Conservation (phyloP, 805 yeast genomes). For the Brettanomyces nanus region DNA sequence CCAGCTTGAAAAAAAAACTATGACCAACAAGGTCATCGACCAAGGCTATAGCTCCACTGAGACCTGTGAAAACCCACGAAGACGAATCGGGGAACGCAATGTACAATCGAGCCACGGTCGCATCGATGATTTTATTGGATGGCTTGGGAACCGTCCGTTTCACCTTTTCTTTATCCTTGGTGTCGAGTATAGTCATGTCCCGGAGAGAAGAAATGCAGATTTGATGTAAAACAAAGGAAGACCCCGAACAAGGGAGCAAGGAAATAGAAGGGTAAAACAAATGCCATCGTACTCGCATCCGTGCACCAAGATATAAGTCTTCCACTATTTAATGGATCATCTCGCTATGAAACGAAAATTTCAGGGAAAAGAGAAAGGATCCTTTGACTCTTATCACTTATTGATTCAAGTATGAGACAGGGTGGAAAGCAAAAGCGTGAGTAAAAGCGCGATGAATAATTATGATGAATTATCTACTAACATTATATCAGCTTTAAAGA, state of each 20-base stretch:
- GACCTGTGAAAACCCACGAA: conserved; percentile 82
- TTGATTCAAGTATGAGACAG: conserved; percentile 84
- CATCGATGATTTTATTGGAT: conserved; percentile 80
- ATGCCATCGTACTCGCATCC: not conserved
- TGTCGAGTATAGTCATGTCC: conserved; percentile 30
- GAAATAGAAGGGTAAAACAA: not conserved
- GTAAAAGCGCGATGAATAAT: conserved; percentile 16
- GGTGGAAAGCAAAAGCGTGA: conserved; percentile 92
- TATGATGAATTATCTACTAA: not conserved
- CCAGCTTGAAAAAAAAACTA: conserved; percentile 82
- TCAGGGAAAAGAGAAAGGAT: no score
- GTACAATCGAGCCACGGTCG: conserved; percentile 82
- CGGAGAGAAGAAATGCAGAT: not conserved
- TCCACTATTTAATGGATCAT: no score
- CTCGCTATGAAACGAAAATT: no score
- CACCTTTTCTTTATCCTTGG: conserved; percentile 78
- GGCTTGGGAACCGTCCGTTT: conserved; percentile 85
- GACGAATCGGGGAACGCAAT: conserved; percentile 81
- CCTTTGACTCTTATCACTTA: not conserved
- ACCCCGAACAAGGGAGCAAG: not conserved
- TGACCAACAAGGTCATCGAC: conserved; percentile 94
- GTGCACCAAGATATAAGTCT: not conserved
- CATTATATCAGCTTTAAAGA: conserved; percentile 44
- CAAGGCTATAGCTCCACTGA: conserved; percentile 77
- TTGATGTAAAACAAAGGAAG: not conserved